These are phyloP conservation scores for Verticillium longisporum DNA, from an alignment of 2,329 filamentous ascomycete species.

Conservation along the genomic window DNA sequence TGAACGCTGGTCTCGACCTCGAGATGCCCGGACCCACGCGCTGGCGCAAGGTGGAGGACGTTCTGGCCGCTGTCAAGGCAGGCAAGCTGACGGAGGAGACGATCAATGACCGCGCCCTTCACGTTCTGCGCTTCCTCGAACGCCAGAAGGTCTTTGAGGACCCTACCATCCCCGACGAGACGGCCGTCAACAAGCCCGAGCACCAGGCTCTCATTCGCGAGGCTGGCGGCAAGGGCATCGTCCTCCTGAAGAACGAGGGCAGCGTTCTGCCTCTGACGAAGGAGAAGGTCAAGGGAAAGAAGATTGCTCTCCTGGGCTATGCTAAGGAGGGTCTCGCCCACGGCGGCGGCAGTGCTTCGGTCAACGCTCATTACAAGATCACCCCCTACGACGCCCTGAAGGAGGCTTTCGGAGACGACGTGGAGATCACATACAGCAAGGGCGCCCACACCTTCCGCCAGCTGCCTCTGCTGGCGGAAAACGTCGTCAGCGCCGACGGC, in stretches of 20 bases:
- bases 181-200: constrained; percentile 11
- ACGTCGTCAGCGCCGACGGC: constrained; percentile 9
- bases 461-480: constrained; percentile 21
- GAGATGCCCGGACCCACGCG: constrained; percentile 31
- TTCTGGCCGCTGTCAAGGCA: neutral
- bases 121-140: neutral
- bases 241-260: constrained; percentile 66
- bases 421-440: constrained; percentile 14
- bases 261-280: constrained; percentile 51
- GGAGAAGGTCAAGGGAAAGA: constrained; percentile 28
- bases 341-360: constrained; percentile 24
- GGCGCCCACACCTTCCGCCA: constrained; percentile 22
- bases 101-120: neutral
- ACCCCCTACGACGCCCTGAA: constrained; percentile 22
- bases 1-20: constrained; percentile 22
- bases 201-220: constrained; percentile 9
- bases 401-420: constrained; percentile 12
- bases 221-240: constrained; percentile 58
- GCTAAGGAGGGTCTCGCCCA: constrained; percentile 28
- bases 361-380: constrained; percentile 22
- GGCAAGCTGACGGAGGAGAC: neutral
- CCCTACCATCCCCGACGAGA: constrained; percentile 3
- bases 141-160: neutral
- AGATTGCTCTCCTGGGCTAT: constrained; percentile 46
- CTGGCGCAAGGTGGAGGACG: constrained; percentile 13